Conservation (phyloP, 495 filamentous ascomycete species). For the Trichocladium antarcticum region DNA sequence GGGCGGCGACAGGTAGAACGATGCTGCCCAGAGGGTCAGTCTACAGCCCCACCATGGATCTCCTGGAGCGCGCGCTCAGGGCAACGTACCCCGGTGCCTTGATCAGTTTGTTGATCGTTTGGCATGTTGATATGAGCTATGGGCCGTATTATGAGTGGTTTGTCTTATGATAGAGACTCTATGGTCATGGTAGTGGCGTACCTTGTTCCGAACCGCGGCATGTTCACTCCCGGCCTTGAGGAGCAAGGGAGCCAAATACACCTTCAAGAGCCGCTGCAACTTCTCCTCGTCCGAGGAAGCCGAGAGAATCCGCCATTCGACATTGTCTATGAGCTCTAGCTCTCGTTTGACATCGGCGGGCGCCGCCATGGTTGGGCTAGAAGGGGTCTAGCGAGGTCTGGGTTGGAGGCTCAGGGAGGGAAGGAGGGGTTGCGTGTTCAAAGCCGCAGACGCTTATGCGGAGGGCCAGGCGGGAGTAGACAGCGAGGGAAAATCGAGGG, state of each 20-base stretch:
- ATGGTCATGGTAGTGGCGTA: constrained; percentile 20
- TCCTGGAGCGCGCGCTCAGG: neutral
- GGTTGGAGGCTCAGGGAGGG: neutral
- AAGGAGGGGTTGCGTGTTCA: neutral
- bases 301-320: constrained; percentile 81
- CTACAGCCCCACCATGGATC: neutral
- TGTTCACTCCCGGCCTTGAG: constrained; percentile 76
- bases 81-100: constrained; percentile 32
- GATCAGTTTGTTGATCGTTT: constrained; percentile 43
- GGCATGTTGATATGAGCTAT: constrained; percentile 59
- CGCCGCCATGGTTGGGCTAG: constrained; percentile 15
- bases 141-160: neutral
- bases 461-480: too few species aligned
- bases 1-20: constrained; percentile 66
- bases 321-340: constrained; percentile 75
- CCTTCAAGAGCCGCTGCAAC: constrained; percentile 62
- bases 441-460: neutral
- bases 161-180: neutral
- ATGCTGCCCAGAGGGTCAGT: constrained; percentile 38
- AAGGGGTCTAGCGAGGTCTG: too few species aligned
- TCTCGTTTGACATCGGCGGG: constrained; percentile 54
- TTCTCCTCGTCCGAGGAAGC: constrained; percentile 67
- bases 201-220: constrained; percentile 72
- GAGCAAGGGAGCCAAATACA: constrained; percentile 69
- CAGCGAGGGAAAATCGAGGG: too few species aligned